Evolutionary conservation across 2,329 filamentous ascomycete species (phyloP).

Genomic region (Thermoascus crustaceus): DNA sequence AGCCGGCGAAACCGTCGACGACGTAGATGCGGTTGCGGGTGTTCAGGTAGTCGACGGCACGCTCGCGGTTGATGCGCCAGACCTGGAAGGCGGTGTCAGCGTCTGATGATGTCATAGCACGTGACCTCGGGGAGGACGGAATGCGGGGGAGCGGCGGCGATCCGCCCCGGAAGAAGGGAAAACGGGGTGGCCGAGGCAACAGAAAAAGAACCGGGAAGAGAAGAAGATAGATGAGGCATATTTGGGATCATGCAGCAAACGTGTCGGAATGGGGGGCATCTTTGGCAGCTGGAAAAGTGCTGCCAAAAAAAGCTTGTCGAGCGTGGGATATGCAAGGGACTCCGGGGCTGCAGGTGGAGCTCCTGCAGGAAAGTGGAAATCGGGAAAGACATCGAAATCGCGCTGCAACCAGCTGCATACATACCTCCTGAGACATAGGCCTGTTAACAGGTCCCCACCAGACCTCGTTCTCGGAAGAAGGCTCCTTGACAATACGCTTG

Average conservation of each 20-base stretch:
- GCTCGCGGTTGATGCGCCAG: constrained; percentile 99
- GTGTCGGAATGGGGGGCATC: too few species aligned
- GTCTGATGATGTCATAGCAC: constrained; percentile 24
- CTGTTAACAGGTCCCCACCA: constrained; percentile 99
- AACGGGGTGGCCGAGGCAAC: not conserved
- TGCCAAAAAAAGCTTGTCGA: too few species aligned
- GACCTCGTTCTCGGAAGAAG: constrained; percentile 78
- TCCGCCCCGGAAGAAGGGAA: not conserved
- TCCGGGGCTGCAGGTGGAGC: constrained; percentile 6
- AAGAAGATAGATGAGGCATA: too few species aligned
- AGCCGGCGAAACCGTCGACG: constrained; percentile 92
- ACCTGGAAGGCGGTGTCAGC: constrained; percentile 52
- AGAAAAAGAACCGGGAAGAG: constrained; percentile 1
- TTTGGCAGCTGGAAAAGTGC: too few species aligned
- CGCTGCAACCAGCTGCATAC: constrained; percentile 27
- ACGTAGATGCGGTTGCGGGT: constrained; percentile 98
- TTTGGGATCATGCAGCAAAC: too few species aligned
- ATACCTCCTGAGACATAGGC: constrained; percentile 94
- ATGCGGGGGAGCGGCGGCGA: constrained; percentile 11
- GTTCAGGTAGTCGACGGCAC: constrained; percentile 98
- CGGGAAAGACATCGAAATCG: constrained; percentile 6
- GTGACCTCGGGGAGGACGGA: constrained; percentile 12
- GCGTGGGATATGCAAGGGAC: constrained; percentile 10
- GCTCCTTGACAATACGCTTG: constrained; percentile 94
- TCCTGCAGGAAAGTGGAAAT: constrained; percentile 8